Conservation (phyloP, 2,329 filamentous ascomycete genomes). For the Phaeosphaeria sp. region DNA sequence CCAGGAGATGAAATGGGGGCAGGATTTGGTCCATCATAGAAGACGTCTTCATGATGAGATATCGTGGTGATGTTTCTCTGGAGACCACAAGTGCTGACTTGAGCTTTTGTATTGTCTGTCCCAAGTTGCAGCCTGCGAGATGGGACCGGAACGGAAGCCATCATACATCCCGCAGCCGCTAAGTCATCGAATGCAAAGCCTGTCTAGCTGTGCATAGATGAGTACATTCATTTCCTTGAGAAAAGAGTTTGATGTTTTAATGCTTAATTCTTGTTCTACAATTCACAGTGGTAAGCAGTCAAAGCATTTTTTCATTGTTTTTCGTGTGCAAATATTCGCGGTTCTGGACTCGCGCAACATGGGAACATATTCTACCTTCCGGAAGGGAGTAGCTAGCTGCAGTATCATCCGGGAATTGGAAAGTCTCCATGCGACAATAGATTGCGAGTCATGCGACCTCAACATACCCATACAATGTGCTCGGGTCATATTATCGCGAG, state of each 20-base stretch:
- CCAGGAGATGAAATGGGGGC: constrained; percentile 46
- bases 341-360: no score
- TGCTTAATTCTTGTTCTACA: no score
- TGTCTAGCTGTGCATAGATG: neutral
- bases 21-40: constrained; percentile 9
- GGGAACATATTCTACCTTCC: no score
- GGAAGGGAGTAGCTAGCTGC: no score
- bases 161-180: neutral
- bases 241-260: no score
- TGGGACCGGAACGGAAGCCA: neutral
- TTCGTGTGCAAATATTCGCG: no score
- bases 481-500: constrained; percentile 24
- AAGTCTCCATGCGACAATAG: no score
- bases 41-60: constrained; percentile 4
- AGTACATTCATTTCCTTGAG: neutral
- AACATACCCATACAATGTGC: neutral
- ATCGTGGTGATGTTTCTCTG: neutral
- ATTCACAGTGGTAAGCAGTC: no score
- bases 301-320: no score
- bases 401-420: no score
- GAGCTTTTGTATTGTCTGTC: neutral
- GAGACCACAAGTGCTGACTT: neutral
- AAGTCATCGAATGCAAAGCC: neutral
- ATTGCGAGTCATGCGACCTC: no score
- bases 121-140: constrained; percentile 5